A percentile compares a stretch with the other conserved stretches of the same genome.
These are phyloP conservation scores for Aspergillus pseudoterreus DNA, from an alignment of 2,329 filamentous ascomycete genomes.

Conservation along the genomic window DNA sequence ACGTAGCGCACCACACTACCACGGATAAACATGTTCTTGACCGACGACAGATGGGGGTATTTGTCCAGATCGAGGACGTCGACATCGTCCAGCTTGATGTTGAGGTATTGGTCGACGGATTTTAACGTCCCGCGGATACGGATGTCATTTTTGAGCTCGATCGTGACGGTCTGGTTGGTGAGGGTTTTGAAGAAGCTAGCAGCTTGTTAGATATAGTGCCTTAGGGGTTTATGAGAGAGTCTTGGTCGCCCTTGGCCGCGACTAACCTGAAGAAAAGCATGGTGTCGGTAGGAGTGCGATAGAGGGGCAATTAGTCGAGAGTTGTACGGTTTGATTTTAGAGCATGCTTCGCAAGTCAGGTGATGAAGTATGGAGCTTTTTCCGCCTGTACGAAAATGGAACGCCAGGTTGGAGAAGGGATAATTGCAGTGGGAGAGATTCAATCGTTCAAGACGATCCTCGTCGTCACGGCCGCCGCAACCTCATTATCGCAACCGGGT, in stretches of 20 bases:
- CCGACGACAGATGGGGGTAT: slow-evolving; percentile 86
- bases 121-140: slow-evolving; percentile 93
- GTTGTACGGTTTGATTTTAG: slow-evolving; percentile 3
- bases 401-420: no score
- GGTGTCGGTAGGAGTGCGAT: slow-evolving; percentile 17
- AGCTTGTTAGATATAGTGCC: no score
- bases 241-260: background rate
- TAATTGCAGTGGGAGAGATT: no score
- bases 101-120: slow-evolving; percentile 97
- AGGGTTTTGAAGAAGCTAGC: slow-evolving; percentile 96
- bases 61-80: slow-evolving; percentile 87
- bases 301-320: slow-evolving; percentile 2
- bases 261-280: slow-evolving; percentile 55
- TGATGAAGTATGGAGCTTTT: background rate
- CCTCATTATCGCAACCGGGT: no score
- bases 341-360: slow-evolving; percentile 8
- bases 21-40: slow-evolving; percentile 94
- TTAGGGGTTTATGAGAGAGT: background rate
- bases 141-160: slow-evolving; percentile 99
- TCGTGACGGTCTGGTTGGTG: slow-evolving; percentile 93
- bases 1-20: slow-evolving; percentile 92
- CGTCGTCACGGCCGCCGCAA: no score
- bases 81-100: slow-evolving; percentile 98
- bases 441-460: no score
- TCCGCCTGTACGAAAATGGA: background rate